phyloP scores from a whole-genome alignment of 805 yeast genomes.

The Saturnispora silvae region DNA sequence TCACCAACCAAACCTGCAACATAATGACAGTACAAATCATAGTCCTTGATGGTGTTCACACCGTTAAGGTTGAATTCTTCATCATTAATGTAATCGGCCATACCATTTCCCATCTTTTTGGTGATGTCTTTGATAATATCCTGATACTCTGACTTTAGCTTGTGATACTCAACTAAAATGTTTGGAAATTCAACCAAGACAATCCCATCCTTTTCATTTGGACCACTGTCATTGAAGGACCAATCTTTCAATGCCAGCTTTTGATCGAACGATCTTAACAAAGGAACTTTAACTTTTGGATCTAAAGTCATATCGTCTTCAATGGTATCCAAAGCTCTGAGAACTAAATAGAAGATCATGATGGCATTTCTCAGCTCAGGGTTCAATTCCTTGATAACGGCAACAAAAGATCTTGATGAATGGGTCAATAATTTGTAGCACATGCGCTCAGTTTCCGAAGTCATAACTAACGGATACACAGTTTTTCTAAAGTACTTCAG shows the following conservation, averaged over 20 bases:
- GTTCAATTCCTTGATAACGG: conserved; percentile 82
- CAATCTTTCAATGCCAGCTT: conserved; percentile 59
- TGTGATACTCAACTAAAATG: conserved; percentile 61
- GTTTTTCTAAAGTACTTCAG: conserved; percentile 42
- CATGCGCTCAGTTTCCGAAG: conserved; percentile 36
- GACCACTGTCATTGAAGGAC: conserved; percentile 69
- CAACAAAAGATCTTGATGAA: conserved; percentile 89
- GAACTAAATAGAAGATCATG: conserved; percentile 72
- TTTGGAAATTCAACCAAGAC: conserved; percentile 73
- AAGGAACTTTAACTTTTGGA: conserved; percentile 59
- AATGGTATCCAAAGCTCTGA: conserved; percentile 88
- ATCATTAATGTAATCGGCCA: conserved; percentile 84
- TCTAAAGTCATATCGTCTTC: conserved; percentile 92
- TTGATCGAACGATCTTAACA: conserved; percentile 56
- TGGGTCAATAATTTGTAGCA: conserved; percentile 57
- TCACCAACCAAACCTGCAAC: conserved; percentile 98
- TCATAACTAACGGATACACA: conserved; percentile 37
- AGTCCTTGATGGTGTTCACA: conserved; percentile 66
- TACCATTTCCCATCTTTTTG: conserved; percentile 87
- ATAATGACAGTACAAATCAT: conserved; percentile 86
- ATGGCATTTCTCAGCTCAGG: conserved; percentile 79
- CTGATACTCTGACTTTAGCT: conserved; percentile 65
- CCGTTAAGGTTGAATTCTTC: conserved; percentile 75
- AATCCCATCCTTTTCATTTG: conserved; percentile 68
- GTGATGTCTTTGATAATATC: conserved; percentile 71